phyloP scores from a whole-genome alignment of 805 yeast genomes.

The Metschnikowia corniflorae region DNA sequence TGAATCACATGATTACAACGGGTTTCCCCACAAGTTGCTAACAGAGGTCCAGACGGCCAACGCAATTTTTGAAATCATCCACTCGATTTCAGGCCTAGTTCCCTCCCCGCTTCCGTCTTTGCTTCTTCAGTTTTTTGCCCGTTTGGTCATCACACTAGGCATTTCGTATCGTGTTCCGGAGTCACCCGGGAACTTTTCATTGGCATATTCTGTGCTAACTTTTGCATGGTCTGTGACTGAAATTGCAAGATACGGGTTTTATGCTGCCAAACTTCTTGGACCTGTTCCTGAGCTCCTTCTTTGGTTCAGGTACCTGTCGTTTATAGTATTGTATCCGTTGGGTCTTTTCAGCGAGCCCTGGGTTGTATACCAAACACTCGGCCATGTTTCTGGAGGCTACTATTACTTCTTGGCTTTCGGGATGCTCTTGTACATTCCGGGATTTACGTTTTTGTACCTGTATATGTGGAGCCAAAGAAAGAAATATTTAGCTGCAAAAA shows the following conservation, averaged over 20 bases:
- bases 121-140: slow-evolving; percentile 28
- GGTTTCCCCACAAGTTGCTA: slow-evolving; percentile 28
- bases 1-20: slow-evolving; percentile 9
- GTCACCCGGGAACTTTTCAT: slow-evolving; percentile 26
- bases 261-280: slow-evolving; percentile 19
- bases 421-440: slow-evolving; percentile 28
- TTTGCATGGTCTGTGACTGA: slow-evolving; percentile 32
- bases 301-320: slow-evolving; percentile 30
- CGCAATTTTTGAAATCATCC: slow-evolving; percentile 23
- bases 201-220: slow-evolving; percentile 20
- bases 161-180: slow-evolving; percentile 26
- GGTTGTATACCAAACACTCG: slow-evolving; percentile 26
- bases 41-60: slow-evolving; percentile 25
- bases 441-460: slow-evolving; percentile 25
- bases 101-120: slow-evolving; percentile 26
- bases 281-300: slow-evolving; percentile 18
- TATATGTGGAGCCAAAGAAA: slow-evolving; percentile 31
- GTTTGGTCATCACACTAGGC: slow-evolving; percentile 28
- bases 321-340: slow-evolving; percentile 29
- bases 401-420: slow-evolving; percentile 22
- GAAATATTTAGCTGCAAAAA: slow-evolving; percentile 10
- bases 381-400: slow-evolving; percentile 15
- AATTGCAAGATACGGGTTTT: slow-evolving; percentile 28
- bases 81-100: slow-evolving; percentile 26
- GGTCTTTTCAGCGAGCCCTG: slow-evolving; percentile 27